Percentiles rank a stretch among this genome's conserved stretches.
Evolutionary conservation across 768 basidiomycete species (phyloP).

Genomic region (Candolleomyces eurysporus): DNA sequence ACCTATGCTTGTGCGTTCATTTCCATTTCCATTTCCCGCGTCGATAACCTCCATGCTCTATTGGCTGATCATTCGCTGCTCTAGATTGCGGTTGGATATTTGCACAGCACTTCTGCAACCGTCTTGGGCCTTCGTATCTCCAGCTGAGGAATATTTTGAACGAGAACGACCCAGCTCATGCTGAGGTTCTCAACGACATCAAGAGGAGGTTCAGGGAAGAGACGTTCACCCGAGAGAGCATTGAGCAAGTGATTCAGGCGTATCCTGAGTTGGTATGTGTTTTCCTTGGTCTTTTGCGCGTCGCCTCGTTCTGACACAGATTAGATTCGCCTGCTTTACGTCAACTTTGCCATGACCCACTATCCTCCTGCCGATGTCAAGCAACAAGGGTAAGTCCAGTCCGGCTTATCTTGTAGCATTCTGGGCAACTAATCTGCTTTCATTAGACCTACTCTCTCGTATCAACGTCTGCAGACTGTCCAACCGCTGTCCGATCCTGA

Average conservation of each 20-base stretch:
- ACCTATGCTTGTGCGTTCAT: slow-evolving; percentile 78
- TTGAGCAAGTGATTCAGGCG: slow-evolving; percentile 82
- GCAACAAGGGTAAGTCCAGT: slow-evolving; percentile 51
- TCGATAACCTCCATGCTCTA: background rate
- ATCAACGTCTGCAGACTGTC: slow-evolving; percentile 87
- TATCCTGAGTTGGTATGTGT: slow-evolving; percentile 79
- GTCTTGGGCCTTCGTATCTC: slow-evolving; percentile 88
- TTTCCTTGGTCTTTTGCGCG: background rate
- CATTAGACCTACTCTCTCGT: slow-evolving; percentile 87
- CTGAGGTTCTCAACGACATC: slow-evolving; percentile 92
- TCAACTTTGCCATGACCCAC: slow-evolving; percentile 96
- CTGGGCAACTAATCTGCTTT: background rate
- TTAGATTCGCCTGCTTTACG: slow-evolving; percentile 89
- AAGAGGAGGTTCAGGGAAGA: slow-evolving; percentile 96
- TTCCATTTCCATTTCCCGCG: too few species aligned
- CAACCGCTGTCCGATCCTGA: slow-evolving; percentile 84
- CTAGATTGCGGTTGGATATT: slow-evolving; percentile 96
- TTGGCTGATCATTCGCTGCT: background rate
- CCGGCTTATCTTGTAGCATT: too few species aligned
- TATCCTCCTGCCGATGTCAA: slow-evolving; percentile 71
- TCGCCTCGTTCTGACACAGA: background rate
- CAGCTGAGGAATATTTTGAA: slow-evolving; percentile 86
- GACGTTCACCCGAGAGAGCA: slow-evolving; percentile 95
- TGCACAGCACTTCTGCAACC: slow-evolving; percentile 96
- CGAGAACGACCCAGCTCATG: slow-evolving; percentile 86